Evolutionary conservation across 176 grass and related monocot genomes (phyloP).

Genomic region (Carex myosuroides): DNA sequence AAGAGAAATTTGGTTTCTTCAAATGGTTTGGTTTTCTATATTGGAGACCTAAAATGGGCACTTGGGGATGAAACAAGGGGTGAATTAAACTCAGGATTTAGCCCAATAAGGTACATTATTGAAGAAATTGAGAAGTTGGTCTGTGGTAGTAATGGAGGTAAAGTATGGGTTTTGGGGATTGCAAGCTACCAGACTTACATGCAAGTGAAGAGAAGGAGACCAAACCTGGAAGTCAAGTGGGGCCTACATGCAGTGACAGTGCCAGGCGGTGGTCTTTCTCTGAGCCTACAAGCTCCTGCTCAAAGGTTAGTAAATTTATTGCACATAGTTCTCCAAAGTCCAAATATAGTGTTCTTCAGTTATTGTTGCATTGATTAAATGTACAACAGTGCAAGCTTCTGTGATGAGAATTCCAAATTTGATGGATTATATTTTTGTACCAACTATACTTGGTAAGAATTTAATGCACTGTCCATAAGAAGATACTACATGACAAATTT

Average conservation of each 20-base stretch:
- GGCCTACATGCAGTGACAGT: conserved; percentile 67
- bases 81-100: conserved; percentile 24
- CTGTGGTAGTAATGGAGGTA: neutral
- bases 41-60: conserved; percentile 75
- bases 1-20: conserved; percentile 48
- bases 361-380: neutral
- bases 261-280: conserved; percentile 46
- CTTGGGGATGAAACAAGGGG: conserved; percentile 41
- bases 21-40: conserved; percentile 50
- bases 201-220: conserved; percentile 53
- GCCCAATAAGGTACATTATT: conserved; percentile 58
- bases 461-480: neutral
- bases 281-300: conserved; percentile 37
- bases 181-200: conserved; percentile 84
- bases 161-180: conserved; percentile 58
- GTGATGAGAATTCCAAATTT: neutral
- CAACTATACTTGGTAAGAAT: neutral
- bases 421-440: neutral
- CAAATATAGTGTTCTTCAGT: neutral
- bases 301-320: conserved; percentile 42
- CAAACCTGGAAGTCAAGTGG: conserved; percentile 46
- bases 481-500: neutral
- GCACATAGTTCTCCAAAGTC: neutral
- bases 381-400: neutral
- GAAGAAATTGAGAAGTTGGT: conserved; percentile 54